Evolutionary conservation across 495 filamentous ascomycete genomes (phyloP), one percentile per base, ranked within the genome.

Genomic region (Annulohypoxylon moriforme): DNA sequence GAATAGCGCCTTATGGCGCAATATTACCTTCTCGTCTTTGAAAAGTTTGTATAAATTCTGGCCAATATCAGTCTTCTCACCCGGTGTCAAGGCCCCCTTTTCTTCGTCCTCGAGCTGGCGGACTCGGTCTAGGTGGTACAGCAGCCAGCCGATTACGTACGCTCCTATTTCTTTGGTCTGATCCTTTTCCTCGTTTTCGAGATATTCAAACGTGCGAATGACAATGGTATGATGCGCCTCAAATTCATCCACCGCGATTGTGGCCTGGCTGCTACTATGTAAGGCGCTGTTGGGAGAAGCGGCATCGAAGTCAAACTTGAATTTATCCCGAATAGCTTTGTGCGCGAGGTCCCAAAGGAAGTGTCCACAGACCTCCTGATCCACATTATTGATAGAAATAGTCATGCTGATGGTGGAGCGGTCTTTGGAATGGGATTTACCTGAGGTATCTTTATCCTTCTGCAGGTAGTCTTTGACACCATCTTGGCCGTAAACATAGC

Each of bases 341-440:
- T 57, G 53, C n/a, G 53, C 53, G 13, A 57, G 53, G n/a, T 57
- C 53, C 53, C 53, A 57, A 38, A 57, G 53, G 53, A 57, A 57
- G 25, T 57, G 29, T 8, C 31, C 53, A 14, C 53, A 57, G 7
- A 57, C 31, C 53, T 57, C 53, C 14, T 57, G 53, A 11, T 57
- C 53, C 9, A 57, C 53, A 5, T 57, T 57, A n/a, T 57, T 57
- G 31, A 57, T 57, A n/a, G 29, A n/a, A 11, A 57, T 57, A 2
- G 31, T 57, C 53, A 57, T 57, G 31, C 53, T 57, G 53, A 57
- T 57, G 16, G 53, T 57, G 6, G 53, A 20, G 20, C 31, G 53
- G 33, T 57, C 53, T 27, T 13, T 57, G 0, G 53, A 57, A 27
- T 36, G 53, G 2, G 53, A 57, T 13, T 57, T 57, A 6, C 18